Evolutionary conservation across 306 rosid species (phyloP), one percentile per base, ranked within the genome.

Genomic region (Gleditsia sinensis): DNA sequence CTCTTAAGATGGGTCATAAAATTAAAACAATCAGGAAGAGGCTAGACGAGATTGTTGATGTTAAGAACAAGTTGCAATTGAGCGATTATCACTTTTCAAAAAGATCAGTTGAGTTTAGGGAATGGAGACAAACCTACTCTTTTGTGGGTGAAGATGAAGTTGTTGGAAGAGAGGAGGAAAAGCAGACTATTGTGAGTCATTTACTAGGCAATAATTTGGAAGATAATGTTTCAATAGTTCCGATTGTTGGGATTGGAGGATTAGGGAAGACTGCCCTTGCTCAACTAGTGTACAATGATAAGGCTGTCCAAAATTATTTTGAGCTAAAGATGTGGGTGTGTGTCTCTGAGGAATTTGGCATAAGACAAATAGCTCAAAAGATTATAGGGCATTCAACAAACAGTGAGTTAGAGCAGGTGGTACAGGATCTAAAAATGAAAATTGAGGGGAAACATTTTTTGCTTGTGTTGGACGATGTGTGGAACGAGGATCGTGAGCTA

Each of bases 181-280:
- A 24, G 30, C 4, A 21, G 0, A 0, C 0, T 0, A 2, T 40
- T 2, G 11, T 20, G 5, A 21, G 43, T 6, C 1, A n/a, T n/a
- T n/a, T n/a, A n/a, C n/a, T n/a, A 1, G 0, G 2, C 23, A 9
- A 0, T 21, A 0, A 24, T 7, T 4, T 42, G 6, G 27, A 23
- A 11, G 1, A 59, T 32, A 40, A 24, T 36, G 13, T 60, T n/a
- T 50, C 51, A 5, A 3, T 69, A 4, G 6, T 32, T 40, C 7
- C 67, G 0, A 40, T 80, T 25, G 67, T 21, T 7, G 73, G 78
- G 2, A 3, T 71, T 30, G 74, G 43, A 0, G 78, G 78, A 12
- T 8, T 78, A 7, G n/a, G n/a, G n/a, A n/a, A n/a, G n/a, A n/a
- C n/a, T n/a, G n/a, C n/a, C n/a, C n/a, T n/a, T n/a, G n/a, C 73